Conservation (phyloP, 805 yeast genomes). For the Torulaspora quercuum region DNA sequence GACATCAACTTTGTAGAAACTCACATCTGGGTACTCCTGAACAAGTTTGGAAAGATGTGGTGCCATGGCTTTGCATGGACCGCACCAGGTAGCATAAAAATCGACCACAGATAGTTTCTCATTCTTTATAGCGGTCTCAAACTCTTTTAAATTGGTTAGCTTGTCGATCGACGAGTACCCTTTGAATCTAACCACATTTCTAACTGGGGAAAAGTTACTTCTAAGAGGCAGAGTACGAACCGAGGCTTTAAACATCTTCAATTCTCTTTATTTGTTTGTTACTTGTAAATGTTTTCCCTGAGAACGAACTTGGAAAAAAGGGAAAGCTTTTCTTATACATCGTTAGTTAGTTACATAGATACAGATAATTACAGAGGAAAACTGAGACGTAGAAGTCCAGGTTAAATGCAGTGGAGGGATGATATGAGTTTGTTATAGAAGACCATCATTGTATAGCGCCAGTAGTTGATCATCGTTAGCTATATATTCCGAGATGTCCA, state of each 20-base stretch:
- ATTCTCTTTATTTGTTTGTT: not conserved
- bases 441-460: constrained; percentile 21
- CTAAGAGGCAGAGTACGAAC: constrained; percentile 3
- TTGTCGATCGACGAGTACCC: constrained; percentile 34
- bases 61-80: constrained; percentile 71
- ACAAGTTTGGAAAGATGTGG: constrained; percentile 49
- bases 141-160: constrained; percentile 36
- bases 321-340: no score
- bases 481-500: constrained; percentile 28
- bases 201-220: not conserved
- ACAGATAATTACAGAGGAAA: constrained; percentile 1
- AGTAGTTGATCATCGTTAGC: constrained; percentile 21
- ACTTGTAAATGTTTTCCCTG: constrained; percentile 1
- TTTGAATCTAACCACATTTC: constrained; percentile 5
- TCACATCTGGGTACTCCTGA: constrained; percentile 42
- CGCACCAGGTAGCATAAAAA: constrained; percentile 74
- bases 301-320: no score
- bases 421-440: constrained; percentile 16
- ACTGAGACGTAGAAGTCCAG: no score
- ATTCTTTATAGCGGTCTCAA: constrained; percentile 34
- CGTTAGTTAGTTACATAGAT: no score
- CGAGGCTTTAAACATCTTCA: constrained; percentile 11
- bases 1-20: constrained; percentile 68
- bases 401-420: no score
- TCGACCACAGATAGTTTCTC: constrained; percentile 49